Evolutionary conservation across 805 yeast species (phyloP), one percentile per base, ranked within the genome.

Genomic region (Lipomyces japonicus): DNA sequence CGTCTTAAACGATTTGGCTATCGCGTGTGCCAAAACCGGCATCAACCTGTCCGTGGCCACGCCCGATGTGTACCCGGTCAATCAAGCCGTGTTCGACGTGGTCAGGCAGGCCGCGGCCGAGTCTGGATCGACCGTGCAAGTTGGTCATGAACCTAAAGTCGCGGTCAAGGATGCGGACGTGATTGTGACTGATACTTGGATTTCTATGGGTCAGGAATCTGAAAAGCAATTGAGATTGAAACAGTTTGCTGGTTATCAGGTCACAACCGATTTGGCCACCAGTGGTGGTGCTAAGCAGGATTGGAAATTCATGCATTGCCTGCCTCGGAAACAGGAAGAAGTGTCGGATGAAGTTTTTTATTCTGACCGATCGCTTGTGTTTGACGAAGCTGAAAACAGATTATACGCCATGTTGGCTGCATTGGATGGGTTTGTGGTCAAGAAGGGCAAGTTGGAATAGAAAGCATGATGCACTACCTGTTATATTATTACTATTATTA

Each of bases 231-330:
- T 75, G 49, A 86, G 90, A 57, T 72, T 93, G 60, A 74, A 81
- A 63, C 90, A 88, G 69, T 93, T 93, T 66, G 76, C 73, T 14
- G 96, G 95, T 1, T 93, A 82, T 75, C 96, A 88, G 71, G 83
- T 93, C 51, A 81, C 88, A 34, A 67, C 73, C 16, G 81, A 80
- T 28, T 72, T 90, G 72, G 78, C 85, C 23, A 48, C 63, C 10
- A 63, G 71, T 12, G 86, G 86, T 4, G 78, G 77, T 39, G 84
- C 85, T 39, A 75, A 75, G 49, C 45, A 72, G 16, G 70, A 78
- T 64, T 91, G 91, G 86, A 87, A 81, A 67, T 93, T 93, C 71
- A 90, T 93, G 97, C 98, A 93, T 68, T 93, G 98, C 69, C 75
- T 93, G 60, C 98, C 98, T 58, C 83, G 98, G 71, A 96, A 93